phyloP scores from a whole-genome alignment of 2,329 filamentous ascomycete genomes.

The Epichloe bromicola region DNA sequence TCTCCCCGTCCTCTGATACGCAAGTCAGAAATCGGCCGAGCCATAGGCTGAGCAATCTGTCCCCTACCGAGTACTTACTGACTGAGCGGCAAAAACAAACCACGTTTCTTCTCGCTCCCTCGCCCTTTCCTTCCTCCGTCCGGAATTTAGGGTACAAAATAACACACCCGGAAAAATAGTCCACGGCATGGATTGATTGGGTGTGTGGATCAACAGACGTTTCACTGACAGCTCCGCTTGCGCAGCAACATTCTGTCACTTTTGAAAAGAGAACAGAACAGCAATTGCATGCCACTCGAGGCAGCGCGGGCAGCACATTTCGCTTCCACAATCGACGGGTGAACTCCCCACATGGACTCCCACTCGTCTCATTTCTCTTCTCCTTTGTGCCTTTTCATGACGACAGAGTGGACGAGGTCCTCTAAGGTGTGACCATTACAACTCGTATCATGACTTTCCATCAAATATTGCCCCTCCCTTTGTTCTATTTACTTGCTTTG shows the following conservation, averaged over 20 bases:
- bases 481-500: not conserved
- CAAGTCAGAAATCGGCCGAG: slow-evolving; percentile 37
- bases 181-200: not conserved
- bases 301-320: too few species aligned
- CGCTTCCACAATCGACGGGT: not conserved
- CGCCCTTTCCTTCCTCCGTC: too few species aligned
- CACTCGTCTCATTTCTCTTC: not conserved
- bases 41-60: slow-evolving; percentile 30
- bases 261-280: too few species aligned
- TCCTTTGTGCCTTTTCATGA: not conserved
- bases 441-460: not conserved
- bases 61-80: not conserved
- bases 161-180: not conserved
- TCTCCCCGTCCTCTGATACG: slow-evolving; percentile 36
- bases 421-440: not conserved
- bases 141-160: not conserved
- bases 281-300: too few species aligned
- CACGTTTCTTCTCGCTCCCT: not conserved
- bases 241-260: too few species aligned
- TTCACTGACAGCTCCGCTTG: not conserved
- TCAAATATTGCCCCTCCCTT: too few species aligned
- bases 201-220: not conserved
- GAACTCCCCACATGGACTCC: not conserved
- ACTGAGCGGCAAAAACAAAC: too few species aligned
- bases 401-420: too few species aligned